phyloP scores from a whole-genome alignment of 768 basidiomycete genomes.

The Galerina sulciceps region DNA sequence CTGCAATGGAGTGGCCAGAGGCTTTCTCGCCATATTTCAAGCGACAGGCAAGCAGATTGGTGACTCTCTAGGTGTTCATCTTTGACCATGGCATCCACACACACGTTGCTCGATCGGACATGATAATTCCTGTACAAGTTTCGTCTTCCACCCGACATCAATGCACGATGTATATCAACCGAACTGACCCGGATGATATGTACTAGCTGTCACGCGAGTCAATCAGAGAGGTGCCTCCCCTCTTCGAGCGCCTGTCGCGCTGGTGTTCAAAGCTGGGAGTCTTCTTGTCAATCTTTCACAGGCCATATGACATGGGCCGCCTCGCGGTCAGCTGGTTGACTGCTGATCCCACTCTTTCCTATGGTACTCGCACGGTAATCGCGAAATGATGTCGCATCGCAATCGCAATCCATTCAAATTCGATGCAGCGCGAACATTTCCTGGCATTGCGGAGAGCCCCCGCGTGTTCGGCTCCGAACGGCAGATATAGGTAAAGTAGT shows the following conservation, averaged over 20 bases:
- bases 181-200: no score
- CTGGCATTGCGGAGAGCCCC: not conserved
- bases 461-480: conserved; percentile 9
- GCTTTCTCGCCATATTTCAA: no score
- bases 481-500: conserved; percentile 5
- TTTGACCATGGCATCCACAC: not conserved
- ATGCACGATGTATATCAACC: not conserved
- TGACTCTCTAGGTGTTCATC: not conserved
- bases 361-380: no score
- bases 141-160: not conserved
- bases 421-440: not conserved
- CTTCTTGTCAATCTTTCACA: no score
- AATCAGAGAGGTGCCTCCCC: not conserved
- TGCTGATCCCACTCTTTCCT: no score
- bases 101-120: not conserved
- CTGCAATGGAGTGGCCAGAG: no score
- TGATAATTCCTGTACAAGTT: no score
- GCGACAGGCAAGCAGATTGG: not conserved
- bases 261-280: no score
- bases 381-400: not conserved
- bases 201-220: not conserved
- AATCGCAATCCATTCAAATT: not conserved
- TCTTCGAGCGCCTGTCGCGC: not conserved
- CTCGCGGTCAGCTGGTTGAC: no score
- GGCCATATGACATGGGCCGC: no score